A percentile compares a stretch with the other conserved stretches of the same genome.
These are phyloP conservation scores for Macrolepiota albuminosa DNA, from an alignment of 768 basidiomycete species.

Conservation along the genomic window DNA sequence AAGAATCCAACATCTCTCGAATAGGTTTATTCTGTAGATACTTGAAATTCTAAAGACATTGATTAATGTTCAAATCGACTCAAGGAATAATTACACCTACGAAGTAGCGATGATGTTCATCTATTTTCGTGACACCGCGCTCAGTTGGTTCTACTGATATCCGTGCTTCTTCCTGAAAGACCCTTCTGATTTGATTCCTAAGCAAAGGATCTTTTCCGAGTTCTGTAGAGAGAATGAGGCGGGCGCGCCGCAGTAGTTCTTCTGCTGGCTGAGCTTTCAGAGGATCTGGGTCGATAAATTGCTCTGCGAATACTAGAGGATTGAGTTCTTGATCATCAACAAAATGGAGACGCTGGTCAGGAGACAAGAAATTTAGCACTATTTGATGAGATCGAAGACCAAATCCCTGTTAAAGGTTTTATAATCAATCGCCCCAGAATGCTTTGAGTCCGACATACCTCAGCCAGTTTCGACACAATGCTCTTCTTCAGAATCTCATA, in stretches of 20 bases:
- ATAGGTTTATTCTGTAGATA: constrained; percentile 82
- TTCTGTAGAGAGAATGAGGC: constrained; percentile 84
- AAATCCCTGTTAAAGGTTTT: constrained; percentile 55
- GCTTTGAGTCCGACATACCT: constrained; percentile 43
- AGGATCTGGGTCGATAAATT: constrained; percentile 72
- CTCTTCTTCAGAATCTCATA: constrained; percentile 85
- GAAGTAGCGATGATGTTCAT: constrained; percentile 67
- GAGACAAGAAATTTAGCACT: constrained; percentile 74
- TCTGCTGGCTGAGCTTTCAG: constrained; percentile 52
- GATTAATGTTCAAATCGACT: constrained; percentile 1
- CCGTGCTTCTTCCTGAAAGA: constrained; percentile 70
- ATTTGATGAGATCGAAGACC: constrained; percentile 80
- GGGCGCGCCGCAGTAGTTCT: constrained; percentile 67
- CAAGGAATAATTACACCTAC: constrained; percentile 33
- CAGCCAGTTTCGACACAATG: constrained; percentile 69
- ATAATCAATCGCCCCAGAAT: not conserved
- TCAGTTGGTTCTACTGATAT: constrained; percentile 86
- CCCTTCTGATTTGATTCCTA: constrained; percentile 67
- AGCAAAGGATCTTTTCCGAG: constrained; percentile 91
- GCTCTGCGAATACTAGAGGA: constrained; percentile 80
- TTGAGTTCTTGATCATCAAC: constrained; percentile 78
- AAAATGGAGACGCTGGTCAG: constrained; percentile 52
- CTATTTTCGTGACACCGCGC: constrained; percentile 72
- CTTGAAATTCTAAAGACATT: constrained; percentile 76
- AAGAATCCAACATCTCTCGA: constrained; percentile 56